phyloP scores from a whole-genome alignment of 305 asterid genomes.

The Rubia peregrina region DNA sequence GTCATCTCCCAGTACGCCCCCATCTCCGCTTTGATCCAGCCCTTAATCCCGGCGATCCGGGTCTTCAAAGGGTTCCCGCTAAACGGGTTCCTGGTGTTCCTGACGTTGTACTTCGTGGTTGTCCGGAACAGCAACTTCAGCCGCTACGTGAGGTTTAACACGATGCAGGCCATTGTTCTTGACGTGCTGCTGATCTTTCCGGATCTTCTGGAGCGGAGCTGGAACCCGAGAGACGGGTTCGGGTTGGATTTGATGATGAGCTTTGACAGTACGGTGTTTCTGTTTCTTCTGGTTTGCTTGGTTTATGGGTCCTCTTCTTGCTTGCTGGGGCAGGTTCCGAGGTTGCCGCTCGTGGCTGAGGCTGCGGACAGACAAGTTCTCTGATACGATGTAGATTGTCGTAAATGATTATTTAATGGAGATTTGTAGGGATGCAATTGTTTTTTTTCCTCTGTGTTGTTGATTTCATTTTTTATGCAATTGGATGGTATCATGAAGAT shows the following conservation, averaged over 20 bases:
- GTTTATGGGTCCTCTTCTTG: slow-evolving; percentile 78
- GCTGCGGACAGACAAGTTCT: no score
- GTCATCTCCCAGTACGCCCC: slow-evolving; percentile 73
- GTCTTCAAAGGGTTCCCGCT: slow-evolving; percentile 89
- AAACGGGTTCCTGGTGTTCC: slow-evolving; percentile 65
- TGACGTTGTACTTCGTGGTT: slow-evolving; percentile 70
- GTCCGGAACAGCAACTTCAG: slow-evolving; percentile 80
- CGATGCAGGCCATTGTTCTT: slow-evolving; percentile 96
- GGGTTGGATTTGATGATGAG: slow-evolving; percentile 85
- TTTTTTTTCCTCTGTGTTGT: no score
- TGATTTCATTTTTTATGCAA: no score
- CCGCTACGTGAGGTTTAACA: slow-evolving; percentile 83
- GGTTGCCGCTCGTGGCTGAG: slow-evolving; percentile 93
- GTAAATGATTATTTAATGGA: no score
- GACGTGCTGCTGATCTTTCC: slow-evolving; percentile 89
- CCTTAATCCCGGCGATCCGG: slow-evolving; percentile 71
- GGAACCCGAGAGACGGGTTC: slow-evolving; percentile 69
- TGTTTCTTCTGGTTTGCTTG: slow-evolving; percentile 69
- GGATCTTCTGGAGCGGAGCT: slow-evolving; percentile 77
- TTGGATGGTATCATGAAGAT: no score
- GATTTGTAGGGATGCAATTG: no score
- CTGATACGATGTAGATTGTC: no score
- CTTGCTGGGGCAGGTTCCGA: slow-evolving; percentile 68
- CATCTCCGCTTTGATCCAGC: slow-evolving; percentile 55
- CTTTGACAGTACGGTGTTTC: slow-evolving; percentile 84